Base-by-base conservation (phyloP, 2,329 filamentous ascomycete genomes). In the Diplodia mutila region DNA sequence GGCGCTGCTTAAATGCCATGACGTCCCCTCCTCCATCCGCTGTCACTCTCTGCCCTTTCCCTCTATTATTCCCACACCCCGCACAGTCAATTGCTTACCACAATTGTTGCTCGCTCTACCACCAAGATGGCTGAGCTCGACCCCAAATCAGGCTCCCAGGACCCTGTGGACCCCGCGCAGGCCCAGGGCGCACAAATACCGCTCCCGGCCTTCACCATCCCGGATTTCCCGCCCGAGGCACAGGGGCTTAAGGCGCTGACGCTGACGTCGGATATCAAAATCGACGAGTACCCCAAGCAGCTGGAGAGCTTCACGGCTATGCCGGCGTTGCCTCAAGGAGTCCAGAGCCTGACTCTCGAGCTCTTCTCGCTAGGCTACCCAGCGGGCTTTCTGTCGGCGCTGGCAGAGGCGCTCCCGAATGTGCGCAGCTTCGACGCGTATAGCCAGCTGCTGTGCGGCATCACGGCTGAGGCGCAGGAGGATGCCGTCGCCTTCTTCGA, bases 331-430 rank as follows among this genome's bases (percentile, higher is more conserved):
- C 82, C 82, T 0, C 29, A 65, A 16, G 73, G 71, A 23, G 82
- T 84, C 69, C 80, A 80, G 39, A 74, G 73, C 66, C 74, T 85
- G 2, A 83, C 81, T 0, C 78, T 85, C 51, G 83, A 85, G 70
- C 76, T 83, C 32, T 85, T 85, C 77, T 78, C 77, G 14, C 74
- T 84, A 6, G 83, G 83, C 39, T 85, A 83, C 71, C 81, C 77
- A 8, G 76, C 78, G 0, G 78, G 77, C 12, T 85, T 83, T 71
- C 75, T 84, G 16, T 76, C 72, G 9, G 71, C 74, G 1, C 73
- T 85, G 4, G 78, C 79, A 6, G 72, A 76, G n/a, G 70, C 75
- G 3, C 71, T 84, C 1, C 78, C 79, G 3, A 79, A 80, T 18
- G 69, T 84, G 29, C 80, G 79, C 68, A 77, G 74, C 53, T 69